Evolutionary conservation across 768 basidiomycete genomes (phyloP), one percentile per base, ranked within the genome.

Genomic region (Tylopilus balloui): DNA sequence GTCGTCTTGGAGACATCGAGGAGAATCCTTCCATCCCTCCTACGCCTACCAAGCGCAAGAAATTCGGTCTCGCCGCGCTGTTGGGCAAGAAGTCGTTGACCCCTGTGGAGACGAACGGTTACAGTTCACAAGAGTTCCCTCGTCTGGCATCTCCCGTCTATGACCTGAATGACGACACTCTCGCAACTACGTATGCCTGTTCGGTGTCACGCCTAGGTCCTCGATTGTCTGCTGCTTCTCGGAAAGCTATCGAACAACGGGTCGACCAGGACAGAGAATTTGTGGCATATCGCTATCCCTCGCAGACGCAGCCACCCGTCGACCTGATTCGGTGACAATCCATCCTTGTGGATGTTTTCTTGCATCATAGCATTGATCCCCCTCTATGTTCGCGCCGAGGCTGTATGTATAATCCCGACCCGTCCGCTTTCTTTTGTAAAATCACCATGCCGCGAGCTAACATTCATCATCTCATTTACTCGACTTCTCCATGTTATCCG

Each of bases 211-310:
- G 79, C 21, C 73, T 71, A 8, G 70, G 67, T 27, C 71, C 80
- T 41, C 75, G 85, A 45, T 73, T 82, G 73, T 86, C 85, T 35
- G 71, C 81, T 17, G 74, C 76, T 10, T 83, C 84, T 15, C 78
- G 83, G 48, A 89, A 82, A 71, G 81, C 81, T 40, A 73, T 89
- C 47, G 86, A 88, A 57, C 81, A 84, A 57, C 74, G 88, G 19
- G 87, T 92, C n/a, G 77, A 84, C n/a, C 90, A 88, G 67, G 88
- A 90, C 63, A 68, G 79, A 3, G 86, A 91, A 15, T 92, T 92
- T 61, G 82, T 92, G 51, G 87, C 89, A 4, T 91, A 92, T 64
- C 81, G 89, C 34, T 92, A 92, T 66, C 90, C 90, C 7, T 90
- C 88, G 13, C 79, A 75, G 54, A 83, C 86, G 56, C 83, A 87